Conservation (phyloP, 176 grass and related monocot genomes). For the Triticum turgidum region DNA sequence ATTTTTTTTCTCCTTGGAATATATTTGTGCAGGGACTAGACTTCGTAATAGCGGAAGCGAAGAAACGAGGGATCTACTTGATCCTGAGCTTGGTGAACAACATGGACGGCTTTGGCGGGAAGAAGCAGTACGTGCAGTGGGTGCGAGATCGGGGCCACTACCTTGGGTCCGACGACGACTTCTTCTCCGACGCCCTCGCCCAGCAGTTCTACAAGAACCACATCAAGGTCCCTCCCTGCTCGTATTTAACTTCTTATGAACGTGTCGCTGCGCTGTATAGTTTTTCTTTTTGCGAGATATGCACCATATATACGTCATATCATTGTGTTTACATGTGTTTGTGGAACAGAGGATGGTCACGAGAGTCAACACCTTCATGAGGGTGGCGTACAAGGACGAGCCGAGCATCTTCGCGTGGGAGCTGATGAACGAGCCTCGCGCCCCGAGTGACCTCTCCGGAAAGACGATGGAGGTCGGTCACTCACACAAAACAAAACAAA, state of each 20-base stretch:
- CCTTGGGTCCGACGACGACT: constrained; percentile 52
- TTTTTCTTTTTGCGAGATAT: neutral
- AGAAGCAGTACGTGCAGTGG: constrained; percentile 82
- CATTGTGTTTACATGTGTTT: no score
- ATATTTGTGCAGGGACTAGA: constrained; percentile 49
- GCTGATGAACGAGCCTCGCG: constrained; percentile 78
- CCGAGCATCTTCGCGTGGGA: constrained; percentile 84
- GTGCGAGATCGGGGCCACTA: constrained; percentile 44
- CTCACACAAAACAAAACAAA: no score
- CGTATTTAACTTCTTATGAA: neutral
- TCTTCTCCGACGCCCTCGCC: constrained; percentile 36
- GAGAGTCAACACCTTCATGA: constrained; percentile 59
- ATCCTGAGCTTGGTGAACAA: constrained; percentile 80
- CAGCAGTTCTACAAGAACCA: constrained; percentile 73
- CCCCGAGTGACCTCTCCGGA: constrained; percentile 67
- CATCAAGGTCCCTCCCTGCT: constrained; percentile 34
- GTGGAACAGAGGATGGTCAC: constrained; percentile 40
- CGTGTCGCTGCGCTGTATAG: neutral
- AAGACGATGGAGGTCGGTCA: constrained; percentile 45
- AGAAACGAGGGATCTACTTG: constrained; percentile 52
- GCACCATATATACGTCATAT: no score
- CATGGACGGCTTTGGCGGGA: constrained; percentile 63
- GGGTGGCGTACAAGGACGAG: constrained; percentile 72
- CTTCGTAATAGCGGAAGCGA: constrained; percentile 65
- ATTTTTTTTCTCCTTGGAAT: neutral